Percentiles rank a stretch among this genome's conserved stretches.
Evolutionary conservation across 169 alveolate species (phyloP).

Genomic region (Toxoplasma gondii): DNA sequence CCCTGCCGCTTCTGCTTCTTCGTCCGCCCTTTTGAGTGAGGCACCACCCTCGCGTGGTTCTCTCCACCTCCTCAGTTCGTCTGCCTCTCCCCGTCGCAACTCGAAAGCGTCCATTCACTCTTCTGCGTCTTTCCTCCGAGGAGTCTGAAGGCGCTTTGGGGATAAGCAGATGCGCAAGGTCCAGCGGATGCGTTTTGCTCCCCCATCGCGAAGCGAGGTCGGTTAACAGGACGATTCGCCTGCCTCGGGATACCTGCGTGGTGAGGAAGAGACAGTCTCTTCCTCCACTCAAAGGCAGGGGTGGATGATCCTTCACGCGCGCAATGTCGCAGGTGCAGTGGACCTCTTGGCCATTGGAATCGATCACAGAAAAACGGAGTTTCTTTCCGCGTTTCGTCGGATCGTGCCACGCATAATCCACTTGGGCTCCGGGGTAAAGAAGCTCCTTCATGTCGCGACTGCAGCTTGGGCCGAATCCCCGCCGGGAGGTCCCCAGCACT

Average conservation of each 20-base stretch:
- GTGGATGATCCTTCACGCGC: constrained; percentile 54
- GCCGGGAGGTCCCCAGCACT: neutral
- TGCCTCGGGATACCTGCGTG: constrained; percentile 43
- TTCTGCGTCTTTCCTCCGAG: neutral
- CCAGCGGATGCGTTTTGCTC: neutral
- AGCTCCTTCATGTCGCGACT: constrained; percentile 52
- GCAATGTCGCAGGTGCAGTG: constrained; percentile 58
- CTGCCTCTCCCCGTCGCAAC: neutral
- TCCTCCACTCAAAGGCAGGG: constrained; percentile 39
- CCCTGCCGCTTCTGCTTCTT: neutral
- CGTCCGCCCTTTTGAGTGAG: neutral
- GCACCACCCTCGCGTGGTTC: neutral
- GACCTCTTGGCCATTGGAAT: constrained; percentile 36
- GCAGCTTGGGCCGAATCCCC: constrained; percentile 4
- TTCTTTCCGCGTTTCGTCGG: constrained; percentile 50
- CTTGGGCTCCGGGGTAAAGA: constrained; percentile 49
- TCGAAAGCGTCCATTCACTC: neutral
- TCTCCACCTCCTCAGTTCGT: neutral
- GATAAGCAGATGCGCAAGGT: neutral
- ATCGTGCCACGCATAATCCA: constrained; percentile 66
- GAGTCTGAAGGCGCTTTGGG: too few relatives aligned
- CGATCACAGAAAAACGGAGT: constrained; percentile 55
- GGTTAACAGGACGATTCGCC: neutral
- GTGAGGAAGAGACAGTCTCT: constrained; percentile 40
- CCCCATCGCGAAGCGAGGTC: neutral